A percentile compares a stretch with the other conserved stretches of the same genome.
Conservation (phyloP, 345 rosid genomes). For the Atalantia buxifolia region DNA sequence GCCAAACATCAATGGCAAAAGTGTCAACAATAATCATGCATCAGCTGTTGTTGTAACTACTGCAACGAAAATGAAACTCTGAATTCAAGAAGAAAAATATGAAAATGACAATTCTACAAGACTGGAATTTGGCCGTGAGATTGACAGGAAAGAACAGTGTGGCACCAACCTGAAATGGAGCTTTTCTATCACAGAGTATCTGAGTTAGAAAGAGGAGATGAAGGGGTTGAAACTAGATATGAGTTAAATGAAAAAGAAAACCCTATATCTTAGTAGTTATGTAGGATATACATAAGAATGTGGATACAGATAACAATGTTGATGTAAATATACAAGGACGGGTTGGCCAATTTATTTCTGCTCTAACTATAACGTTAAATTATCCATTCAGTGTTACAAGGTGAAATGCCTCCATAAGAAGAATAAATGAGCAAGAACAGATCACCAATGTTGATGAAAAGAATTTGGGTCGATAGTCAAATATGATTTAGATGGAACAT, state of each 20-base stretch:
- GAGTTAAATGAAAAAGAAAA: not conserved
- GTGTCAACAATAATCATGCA: not conserved
- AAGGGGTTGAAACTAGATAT: not conserved
- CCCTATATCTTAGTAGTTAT: not conserved
- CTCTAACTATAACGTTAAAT: not conserved
- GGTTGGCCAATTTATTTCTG: not conserved
- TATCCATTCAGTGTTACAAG: not conserved
- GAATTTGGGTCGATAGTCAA: not conserved
- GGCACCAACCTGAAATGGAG: not conserved
- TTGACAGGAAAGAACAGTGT: not conserved
- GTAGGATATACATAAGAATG: not conserved
- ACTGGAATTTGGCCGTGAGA: not conserved
- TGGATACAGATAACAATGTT: not conserved
- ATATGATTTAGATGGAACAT: not conserved
- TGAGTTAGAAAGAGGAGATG: not conserved
- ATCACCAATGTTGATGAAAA: not conserved
- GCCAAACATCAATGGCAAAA: not conserved
- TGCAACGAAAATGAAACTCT: not conserved
- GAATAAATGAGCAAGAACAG: not conserved
- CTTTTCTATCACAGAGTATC: not conserved
- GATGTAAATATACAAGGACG: not conserved
- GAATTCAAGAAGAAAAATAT: not conserved
- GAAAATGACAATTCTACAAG: not conserved
- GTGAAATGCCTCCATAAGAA: not conserved
- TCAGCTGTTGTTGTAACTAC: not conserved